Conservation (phyloP, 108 stramenopile genomes). For the Licmophora abbreviata region DNA sequence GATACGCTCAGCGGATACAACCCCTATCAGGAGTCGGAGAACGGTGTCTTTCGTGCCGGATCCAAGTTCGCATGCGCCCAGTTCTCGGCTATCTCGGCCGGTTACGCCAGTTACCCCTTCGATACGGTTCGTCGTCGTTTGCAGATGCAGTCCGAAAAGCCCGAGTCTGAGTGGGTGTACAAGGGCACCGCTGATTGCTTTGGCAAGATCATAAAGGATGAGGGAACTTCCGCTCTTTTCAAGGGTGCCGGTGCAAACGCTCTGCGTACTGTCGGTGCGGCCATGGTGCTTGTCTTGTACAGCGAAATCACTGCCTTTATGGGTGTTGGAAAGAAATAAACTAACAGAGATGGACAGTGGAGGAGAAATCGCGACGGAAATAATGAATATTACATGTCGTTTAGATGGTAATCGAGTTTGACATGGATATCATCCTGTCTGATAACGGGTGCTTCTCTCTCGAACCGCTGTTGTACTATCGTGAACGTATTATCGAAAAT, state of each 20-base stretch:
- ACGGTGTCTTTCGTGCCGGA: constrained; percentile 72
- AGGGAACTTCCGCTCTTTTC: constrained; percentile 92
- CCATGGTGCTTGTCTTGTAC: constrained; percentile 96
- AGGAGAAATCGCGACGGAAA: too few species aligned
- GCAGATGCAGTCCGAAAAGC: constrained; percentile 98
- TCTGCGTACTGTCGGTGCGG: constrained; percentile 95
- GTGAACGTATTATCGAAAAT: too few species aligned
- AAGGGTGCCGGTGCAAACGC: constrained; percentile 99
- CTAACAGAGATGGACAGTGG: background rate
- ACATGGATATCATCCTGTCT: too few species aligned
- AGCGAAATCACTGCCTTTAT: constrained; percentile 86
- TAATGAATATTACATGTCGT: too few species aligned
- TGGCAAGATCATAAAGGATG: constrained; percentile 87
- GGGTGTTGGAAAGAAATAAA: background rate
- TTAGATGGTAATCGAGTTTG: too few species aligned
- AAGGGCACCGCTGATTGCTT: constrained; percentile 95
- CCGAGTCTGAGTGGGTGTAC: constrained; percentile 91
- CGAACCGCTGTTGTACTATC: too few species aligned
- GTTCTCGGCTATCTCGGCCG: constrained; percentile 86
- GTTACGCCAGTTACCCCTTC: constrained; percentile 98
- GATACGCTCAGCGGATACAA: constrained; percentile 96
- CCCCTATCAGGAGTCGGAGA: constrained; percentile 94
- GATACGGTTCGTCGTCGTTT: constrained; percentile 99
- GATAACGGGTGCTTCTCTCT: too few species aligned
- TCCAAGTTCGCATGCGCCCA: constrained; percentile 97